A percentile compares a stretch with the other conserved stretches of the same genome.
Conservation (phyloP, 495 filamentous ascomycete genomes). For the Viridothelium virens region DNA sequence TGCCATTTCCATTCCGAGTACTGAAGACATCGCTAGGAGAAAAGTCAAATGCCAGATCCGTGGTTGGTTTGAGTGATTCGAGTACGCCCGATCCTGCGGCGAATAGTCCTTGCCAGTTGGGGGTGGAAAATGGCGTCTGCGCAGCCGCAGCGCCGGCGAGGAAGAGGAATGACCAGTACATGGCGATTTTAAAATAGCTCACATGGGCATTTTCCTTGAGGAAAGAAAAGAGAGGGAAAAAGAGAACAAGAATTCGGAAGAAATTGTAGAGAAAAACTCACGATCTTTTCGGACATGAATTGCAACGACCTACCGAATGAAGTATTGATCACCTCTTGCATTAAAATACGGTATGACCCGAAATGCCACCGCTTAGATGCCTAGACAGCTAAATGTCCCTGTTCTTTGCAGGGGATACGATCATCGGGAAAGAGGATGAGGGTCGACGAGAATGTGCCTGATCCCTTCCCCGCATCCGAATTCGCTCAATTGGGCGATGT, state of each 20-base stretch:
- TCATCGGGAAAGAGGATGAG: background rate
- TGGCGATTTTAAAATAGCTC: background rate
- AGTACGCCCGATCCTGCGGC: conserved; percentile 26
- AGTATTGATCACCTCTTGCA: background rate
- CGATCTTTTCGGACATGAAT: background rate
- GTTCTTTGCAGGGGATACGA: background rate
- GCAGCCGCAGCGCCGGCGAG: background rate
- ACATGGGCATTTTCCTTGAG: background rate
- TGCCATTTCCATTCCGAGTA: conserved; percentile 37
- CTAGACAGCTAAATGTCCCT: background rate
- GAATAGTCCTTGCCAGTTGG: conserved; percentile 1
- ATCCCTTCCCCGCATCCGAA: background rate
- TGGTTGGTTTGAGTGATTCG: conserved; percentile 37
- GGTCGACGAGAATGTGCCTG: background rate
- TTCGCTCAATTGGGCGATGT: background rate
- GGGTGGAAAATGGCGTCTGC: conserved; percentile 7
- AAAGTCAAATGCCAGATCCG: conserved; percentile 39
- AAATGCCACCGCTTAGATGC: background rate
- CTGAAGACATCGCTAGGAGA: conserved; percentile 41
- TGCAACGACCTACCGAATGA: background rate
- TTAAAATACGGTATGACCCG: background rate
- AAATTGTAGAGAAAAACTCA: background rate
- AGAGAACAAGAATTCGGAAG: background rate
- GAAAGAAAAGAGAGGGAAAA: background rate
- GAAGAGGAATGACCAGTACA: conserved; percentile 1